Percentiles rank a stretch among this genome's conserved stretches.
Conservation (phyloP, 306 rosid genomes). For the Rubus parviflorus region DNA sequence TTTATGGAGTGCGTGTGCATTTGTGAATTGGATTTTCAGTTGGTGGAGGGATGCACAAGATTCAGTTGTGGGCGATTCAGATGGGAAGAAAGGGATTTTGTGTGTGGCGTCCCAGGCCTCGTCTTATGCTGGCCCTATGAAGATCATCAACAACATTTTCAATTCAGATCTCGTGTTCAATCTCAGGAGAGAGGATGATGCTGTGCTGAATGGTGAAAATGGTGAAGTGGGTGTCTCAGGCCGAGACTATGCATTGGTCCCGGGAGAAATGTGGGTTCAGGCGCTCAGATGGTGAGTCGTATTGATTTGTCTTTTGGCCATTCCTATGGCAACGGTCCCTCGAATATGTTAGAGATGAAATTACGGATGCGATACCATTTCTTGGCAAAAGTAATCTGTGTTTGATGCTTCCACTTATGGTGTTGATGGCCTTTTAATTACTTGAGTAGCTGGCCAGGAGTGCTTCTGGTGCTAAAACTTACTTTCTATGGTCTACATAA, state of each 20-base stretch:
- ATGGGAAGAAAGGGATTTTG: slow-evolving; percentile 57
- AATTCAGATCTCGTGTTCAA: slow-evolving; percentile 74
- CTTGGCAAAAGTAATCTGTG: not conserved
- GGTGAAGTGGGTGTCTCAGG: slow-evolving; percentile 86
- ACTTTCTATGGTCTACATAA: slow-evolving; percentile 2
- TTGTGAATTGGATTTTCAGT: slow-evolving; percentile 52
- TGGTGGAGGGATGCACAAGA: slow-evolving; percentile 98
- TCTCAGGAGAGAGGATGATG: slow-evolving; percentile 76
- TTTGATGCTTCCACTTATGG: slow-evolving; percentile 19
- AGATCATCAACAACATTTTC: slow-evolving; percentile 85
- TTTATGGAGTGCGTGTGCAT: not conserved
- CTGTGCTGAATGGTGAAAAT: slow-evolving; percentile 44
- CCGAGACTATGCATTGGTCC: slow-evolving; percentile 91
- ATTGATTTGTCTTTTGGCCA: not conserved
- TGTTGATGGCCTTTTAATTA: slow-evolving; percentile 23
- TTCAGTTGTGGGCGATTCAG: slow-evolving; percentile 56
- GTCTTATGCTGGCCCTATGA: slow-evolving; percentile 77
- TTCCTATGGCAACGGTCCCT: not conserved
- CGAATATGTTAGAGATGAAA: slow-evolving; percentile 7
- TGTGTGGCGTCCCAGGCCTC: slow-evolving; percentile 62
- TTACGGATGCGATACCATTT: too few species aligned
- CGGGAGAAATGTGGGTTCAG: slow-evolving; percentile 94
- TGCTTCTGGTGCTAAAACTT: slow-evolving; percentile 19
- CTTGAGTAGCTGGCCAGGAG: slow-evolving; percentile 17
- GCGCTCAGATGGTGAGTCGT: slow-evolving; percentile 91